A percentile compares a stretch with the other conserved stretches of the same genome.
These are phyloP conservation scores for Magnaporthiopsis incrustans DNA, from an alignment of 2,329 filamentous ascomycete species.

Conservation along the genomic window DNA sequence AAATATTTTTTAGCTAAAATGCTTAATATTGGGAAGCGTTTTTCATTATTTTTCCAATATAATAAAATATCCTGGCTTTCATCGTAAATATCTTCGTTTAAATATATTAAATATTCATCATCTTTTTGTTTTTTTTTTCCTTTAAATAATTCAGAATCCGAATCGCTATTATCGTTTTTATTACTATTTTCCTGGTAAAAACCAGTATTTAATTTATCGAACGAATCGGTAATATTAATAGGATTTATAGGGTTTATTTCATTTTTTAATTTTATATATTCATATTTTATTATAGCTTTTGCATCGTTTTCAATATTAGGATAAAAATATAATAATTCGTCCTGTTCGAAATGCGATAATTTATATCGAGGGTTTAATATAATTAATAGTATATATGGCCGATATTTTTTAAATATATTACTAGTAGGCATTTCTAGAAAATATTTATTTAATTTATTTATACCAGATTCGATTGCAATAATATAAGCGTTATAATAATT, in stretches of 20 bases:
- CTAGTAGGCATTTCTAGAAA: not conserved
- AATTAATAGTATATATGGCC: not conserved
- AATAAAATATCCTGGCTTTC: not conserved
- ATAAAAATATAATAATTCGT: not conserved
- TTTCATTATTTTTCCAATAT: not conserved
- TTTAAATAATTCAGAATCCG: not conserved
- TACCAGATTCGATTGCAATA: not conserved
- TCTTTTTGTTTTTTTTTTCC: not conserved
- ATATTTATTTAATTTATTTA: not conserved
- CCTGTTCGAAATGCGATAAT: not conserved
- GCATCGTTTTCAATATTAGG: not conserved
- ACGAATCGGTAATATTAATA: not conserved
- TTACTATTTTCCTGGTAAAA: not conserved
- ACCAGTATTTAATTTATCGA: not conserved
- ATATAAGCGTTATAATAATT: slow-evolving; percentile 1
- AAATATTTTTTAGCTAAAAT: too few species aligned
- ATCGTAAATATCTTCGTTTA: not conserved
- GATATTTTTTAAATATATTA: slow-evolving; percentile 1
- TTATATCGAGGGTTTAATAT: not conserved
- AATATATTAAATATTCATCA: not conserved
- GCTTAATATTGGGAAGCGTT: too few species aligned
- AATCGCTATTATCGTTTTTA: not conserved
- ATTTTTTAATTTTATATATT: not conserved
- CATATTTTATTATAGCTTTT: not conserved
- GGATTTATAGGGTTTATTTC: not conserved